Evolutionary conservation across 345 rosid species (phyloP).

Genomic region (Populus pruinosa): DNA sequence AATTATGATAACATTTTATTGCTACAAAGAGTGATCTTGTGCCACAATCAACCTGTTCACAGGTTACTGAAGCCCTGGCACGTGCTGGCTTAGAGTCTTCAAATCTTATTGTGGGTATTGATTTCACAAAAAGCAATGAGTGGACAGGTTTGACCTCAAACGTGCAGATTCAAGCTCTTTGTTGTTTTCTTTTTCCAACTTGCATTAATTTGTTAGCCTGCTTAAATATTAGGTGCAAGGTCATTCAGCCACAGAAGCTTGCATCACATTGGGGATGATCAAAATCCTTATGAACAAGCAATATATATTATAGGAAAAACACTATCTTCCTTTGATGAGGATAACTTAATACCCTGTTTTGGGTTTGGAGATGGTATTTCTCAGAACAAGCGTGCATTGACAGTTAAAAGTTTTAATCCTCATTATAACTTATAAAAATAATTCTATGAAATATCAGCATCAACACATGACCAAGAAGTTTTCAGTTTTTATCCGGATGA

Average conservation of each 20-base stretch:
- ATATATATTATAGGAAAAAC: slow-evolving; percentile 74
- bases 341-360: slow-evolving; percentile 78
- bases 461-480: slow-evolving; percentile 95
- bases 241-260: slow-evolving; percentile 64
- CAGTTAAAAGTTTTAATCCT: neutral
- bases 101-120: slow-evolving; percentile 85
- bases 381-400: neutral
- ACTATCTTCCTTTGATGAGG: slow-evolving; percentile 69
- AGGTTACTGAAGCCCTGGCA: slow-evolving; percentile 80
- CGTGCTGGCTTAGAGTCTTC: slow-evolving; percentile 91
- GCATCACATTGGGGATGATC: slow-evolving; percentile 56
- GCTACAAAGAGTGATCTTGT: neutral
- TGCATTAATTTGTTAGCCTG: slow-evolving; percentile 13
- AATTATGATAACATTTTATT: slow-evolving; percentile 1
- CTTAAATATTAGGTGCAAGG: slow-evolving; percentile 48
- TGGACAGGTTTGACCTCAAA: slow-evolving; percentile 68
- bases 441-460: slow-evolving; percentile 41
- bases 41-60: neutral
- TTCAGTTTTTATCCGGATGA: slow-evolving; percentile 74
- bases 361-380: slow-evolving; percentile 74
- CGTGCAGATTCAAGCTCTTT: neutral
- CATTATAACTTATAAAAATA: neutral
- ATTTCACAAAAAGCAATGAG: slow-evolving; percentile 95
- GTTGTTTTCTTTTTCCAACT: neutral
- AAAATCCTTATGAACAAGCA: slow-evolving; percentile 78